Evolutionary conservation across 73 alveolate species (phyloP).

Genomic region (Durusdinium trenchii): DNA sequence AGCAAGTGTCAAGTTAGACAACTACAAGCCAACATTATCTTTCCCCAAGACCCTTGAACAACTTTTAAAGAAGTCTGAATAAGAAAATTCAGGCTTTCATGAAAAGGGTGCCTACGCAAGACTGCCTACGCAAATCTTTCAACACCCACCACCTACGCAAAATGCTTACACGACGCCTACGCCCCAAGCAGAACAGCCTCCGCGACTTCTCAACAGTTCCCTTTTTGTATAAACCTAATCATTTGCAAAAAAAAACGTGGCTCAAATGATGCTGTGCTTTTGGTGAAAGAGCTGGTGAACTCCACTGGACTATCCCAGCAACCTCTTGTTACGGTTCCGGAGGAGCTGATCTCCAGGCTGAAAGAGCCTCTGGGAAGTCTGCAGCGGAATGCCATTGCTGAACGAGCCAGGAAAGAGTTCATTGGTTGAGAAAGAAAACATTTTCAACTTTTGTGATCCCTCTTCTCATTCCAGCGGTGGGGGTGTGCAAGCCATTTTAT

Average conservation of each 20-base stretch:
- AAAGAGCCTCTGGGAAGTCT: background rate
- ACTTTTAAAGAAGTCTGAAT: too few species aligned
- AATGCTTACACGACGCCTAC: background rate
- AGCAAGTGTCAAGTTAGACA: too few species aligned
- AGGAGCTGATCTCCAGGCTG: background rate
- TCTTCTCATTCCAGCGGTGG: background rate
- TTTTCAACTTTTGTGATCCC: too few species aligned
- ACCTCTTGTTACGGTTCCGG: background rate
- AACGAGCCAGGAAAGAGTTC: background rate
- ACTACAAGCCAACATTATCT: too few species aligned
- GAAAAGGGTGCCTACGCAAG: background rate
- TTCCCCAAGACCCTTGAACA: too few species aligned
- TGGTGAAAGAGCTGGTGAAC: background rate
- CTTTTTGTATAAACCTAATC: background rate
- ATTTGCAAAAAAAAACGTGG: background rate
- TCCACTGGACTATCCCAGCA: background rate
- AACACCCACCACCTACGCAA: background rate
- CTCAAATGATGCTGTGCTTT: background rate
- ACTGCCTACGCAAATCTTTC: background rate
- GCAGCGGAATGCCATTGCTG: background rate
- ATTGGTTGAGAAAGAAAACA: background rate
- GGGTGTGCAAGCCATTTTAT: background rate
- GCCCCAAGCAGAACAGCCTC: background rate
- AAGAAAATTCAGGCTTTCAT: background rate
- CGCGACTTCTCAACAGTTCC: background rate